Percentiles rank a stretch among this genome's conserved stretches.
Evolutionary conservation across 192 early-diverging fungal species (phyloP).

Genomic region (Jimgerdemannia flammicorona): DNA sequence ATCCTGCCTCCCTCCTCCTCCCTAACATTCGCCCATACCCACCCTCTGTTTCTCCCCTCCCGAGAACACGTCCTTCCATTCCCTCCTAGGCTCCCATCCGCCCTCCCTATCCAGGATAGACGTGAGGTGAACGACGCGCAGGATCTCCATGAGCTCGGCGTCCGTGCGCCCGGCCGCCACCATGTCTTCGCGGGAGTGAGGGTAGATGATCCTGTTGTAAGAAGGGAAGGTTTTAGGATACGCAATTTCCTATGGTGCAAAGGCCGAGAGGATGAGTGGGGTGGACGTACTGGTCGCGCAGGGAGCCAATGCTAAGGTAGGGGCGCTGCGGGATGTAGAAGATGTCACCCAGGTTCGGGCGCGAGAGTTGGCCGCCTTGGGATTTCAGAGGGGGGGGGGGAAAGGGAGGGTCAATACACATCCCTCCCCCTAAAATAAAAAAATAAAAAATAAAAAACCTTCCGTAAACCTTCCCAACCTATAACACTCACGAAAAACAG

Average conservation of each 20-base stretch:
- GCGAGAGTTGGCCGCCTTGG: conserved; percentile 56
- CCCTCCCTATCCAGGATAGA: conserved; percentile 82
- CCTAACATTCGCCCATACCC: conserved; percentile 11
- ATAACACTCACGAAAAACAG: conserved; percentile 59
- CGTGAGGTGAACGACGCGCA: conserved; percentile 79
- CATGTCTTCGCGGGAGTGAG: conserved; percentile 85
- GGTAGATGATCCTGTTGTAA: conserved; percentile 78
- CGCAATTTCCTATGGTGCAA: not conserved
- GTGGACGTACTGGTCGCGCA: conserved; percentile 80
- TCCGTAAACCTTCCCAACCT: not conserved
- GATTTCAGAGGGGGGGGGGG: not conserved
- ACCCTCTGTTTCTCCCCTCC: conserved; percentile 94
- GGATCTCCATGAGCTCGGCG: conserved; percentile 72
- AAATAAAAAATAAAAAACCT: conserved; percentile 9
- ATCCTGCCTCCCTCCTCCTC: not conserved
- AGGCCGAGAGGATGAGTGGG: not conserved
- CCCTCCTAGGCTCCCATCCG: conserved; percentile 83
- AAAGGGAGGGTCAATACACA: not conserved
- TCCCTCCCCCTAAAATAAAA: too few relatives aligned
- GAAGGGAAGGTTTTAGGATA: not conserved
- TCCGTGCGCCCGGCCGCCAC: conserved; percentile 67
- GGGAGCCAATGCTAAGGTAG: conserved; percentile 87
- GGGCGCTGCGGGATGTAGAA: conserved; percentile 99
- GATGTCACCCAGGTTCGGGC: conserved; percentile 76
- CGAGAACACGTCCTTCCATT: conserved; percentile 92